Conservation (phyloP, 116 monocot genomes). For the Posidonia oceanica region DNA sequence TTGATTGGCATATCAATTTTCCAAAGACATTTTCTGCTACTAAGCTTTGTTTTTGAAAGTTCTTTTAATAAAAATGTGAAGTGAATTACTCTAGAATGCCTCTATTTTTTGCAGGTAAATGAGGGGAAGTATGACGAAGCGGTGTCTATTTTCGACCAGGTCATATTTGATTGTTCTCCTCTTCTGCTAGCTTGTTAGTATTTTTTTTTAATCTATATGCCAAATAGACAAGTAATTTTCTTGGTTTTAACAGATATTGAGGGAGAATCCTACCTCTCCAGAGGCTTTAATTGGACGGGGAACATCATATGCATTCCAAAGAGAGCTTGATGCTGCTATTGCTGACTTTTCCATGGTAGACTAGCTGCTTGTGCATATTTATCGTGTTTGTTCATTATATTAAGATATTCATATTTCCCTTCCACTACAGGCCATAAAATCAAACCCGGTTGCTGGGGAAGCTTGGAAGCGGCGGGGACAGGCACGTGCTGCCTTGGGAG, state of each 20-base stretch:
- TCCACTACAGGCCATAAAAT: conserved; percentile 54
- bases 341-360: conserved; percentile 82
- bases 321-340: conserved; percentile 84
- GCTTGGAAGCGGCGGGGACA: conserved; percentile 95
- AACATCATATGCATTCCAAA: conserved; percentile 88
- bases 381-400: background rate
- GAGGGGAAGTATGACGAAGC: conserved; percentile 84
- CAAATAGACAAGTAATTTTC: background rate
- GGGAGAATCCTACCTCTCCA: conserved; percentile 69
- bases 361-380: background rate
- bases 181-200: background rate
- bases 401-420: background rate
- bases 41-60: too few species aligned
- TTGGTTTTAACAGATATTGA: conserved; percentile 45
- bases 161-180: conserved; percentile 13
- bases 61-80: background rate
- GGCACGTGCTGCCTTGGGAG: conserved; percentile 86
- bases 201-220: background rate
- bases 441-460: conserved; percentile 67
- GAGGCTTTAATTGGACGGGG: conserved; percentile 93
- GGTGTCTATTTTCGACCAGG: conserved; percentile 75
- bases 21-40: too few species aligned
- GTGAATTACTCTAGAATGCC: background rate
- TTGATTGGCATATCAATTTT: too few species aligned
- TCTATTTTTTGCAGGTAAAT: conserved; percentile 66